Evolutionary conservation across 1,139 yeast species (phyloP), one percentile per base, ranked within the genome.

Genomic region (Saccharomyces hybrid): DNA sequence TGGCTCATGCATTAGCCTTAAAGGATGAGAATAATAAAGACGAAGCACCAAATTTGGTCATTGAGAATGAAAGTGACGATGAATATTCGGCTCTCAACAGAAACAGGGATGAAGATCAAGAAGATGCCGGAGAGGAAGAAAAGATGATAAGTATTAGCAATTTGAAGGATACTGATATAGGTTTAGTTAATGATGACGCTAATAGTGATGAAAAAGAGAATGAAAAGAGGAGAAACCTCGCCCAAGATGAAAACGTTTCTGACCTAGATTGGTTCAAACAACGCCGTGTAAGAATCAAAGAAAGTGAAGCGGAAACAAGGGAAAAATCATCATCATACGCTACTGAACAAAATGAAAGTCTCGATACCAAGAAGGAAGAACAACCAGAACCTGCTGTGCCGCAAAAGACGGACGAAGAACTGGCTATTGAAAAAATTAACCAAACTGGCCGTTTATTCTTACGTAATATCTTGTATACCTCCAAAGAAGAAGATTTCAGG

Each of bases 221-320:
- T 16, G 42, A 34, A 23, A 34, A 14, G 5, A 34, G 42, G 42
- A 34, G 42, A 34, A 34, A 16, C 11, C 57, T 73, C 7, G 83
- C 84, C 0, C 73, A 73, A 27, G 81, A 81, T 59, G 82, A 80
- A 54, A 75, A 71, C 27, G 77, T 88, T 8, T 78, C 95, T 14
- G 98, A 91, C 73, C 73, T 88, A 56, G 97, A 91, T 59, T 91
- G 99, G 99, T 78, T 93, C 59, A 83, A 83, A 63, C 80, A 80
- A 64, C 82, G 89, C 69, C 79, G 95, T 70, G 82, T 79, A 23
- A 81, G 95, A 66, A 88, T 90, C 67, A 81, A 75, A 58, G 90
- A 83, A 54, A 75, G 72, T 51, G 72, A 67, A 48, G 57, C 59
- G 42, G 69, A 63, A 20, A 68, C 66, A 30, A 57, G 56, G 13